Conservation (phyloP, 1,284 basidiomycete genomes). For the Flammula alnicola region DNA sequence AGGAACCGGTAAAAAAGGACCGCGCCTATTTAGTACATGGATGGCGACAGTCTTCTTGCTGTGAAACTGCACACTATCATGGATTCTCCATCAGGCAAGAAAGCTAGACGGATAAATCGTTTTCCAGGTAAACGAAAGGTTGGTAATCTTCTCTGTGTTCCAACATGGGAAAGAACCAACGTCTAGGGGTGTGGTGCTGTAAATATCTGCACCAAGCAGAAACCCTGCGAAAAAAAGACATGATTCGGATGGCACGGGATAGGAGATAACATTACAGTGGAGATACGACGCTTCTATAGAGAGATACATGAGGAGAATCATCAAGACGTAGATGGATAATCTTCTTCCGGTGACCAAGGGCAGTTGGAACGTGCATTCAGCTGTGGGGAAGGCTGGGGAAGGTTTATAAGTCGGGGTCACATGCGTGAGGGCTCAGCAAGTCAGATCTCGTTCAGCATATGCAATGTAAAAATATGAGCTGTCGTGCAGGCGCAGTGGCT, state of each 20-base stretch:
- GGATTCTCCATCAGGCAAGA: not conserved
- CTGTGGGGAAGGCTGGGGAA: no score
- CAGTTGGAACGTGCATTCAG: no score
- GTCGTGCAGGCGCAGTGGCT: no score
- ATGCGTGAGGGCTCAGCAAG: no score
- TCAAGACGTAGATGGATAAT: no score
- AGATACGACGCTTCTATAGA: conserved; percentile 7
- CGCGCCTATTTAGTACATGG: not conserved
- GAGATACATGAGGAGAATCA: not conserved
- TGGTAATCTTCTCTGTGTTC: not conserved
- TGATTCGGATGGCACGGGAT: not conserved
- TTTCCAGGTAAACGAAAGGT: conserved; percentile 5
- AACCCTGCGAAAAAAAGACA: conserved; percentile 13
- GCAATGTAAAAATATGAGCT: no score
- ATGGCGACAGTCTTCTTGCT: no score
- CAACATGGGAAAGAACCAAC: conserved; percentile 10
- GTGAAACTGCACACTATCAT: no score
- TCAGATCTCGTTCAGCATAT: no score
- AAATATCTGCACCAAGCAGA: not conserved
- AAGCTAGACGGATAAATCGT: conserved; percentile 3
- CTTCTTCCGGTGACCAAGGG: no score
- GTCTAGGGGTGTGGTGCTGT: not conserved
- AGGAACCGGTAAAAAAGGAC: not conserved
- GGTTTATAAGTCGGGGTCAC: no score
- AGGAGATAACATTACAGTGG: not conserved